Evolutionary conservation across 306 rosid genomes (phyloP).

Genomic region (Begonia masoniana): DNA sequence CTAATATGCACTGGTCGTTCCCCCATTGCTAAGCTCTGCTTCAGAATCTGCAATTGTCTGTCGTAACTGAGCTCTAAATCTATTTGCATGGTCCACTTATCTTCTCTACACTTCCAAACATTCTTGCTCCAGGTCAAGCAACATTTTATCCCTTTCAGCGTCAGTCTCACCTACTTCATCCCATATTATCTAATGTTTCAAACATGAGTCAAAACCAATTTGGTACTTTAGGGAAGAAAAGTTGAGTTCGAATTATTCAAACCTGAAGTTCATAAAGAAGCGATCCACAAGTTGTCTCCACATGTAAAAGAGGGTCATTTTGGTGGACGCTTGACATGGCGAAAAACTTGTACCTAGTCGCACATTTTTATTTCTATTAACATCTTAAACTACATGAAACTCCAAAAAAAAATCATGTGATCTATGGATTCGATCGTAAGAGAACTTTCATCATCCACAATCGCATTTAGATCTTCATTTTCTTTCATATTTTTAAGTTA

Average conservation of each 20-base stretch:
- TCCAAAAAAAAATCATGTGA: conserved; percentile 14
- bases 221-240: too few relatives aligned
- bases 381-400: conserved; percentile 10
- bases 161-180: conserved; percentile 88
- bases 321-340: conserved; percentile 42
- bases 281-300: conserved; percentile 65
- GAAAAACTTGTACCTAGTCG: not conserved
- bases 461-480: not conserved
- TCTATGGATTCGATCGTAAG: not conserved
- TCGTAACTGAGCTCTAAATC: conserved; percentile 79
- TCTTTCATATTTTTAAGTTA: too few relatives aligned
- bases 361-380: too few relatives aligned
- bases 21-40: conserved; percentile 80
- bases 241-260: not conserved
- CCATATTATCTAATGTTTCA: conserved; percentile 69
- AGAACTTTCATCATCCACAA: not conserved
- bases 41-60: conserved; percentile 93
- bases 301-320: conserved; percentile 45
- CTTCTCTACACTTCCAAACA: conserved; percentile 84
- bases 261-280: conserved; percentile 88
- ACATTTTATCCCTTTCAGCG: conserved; percentile 60
- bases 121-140: conserved; percentile 83
- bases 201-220: not conserved
- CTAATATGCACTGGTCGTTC: conserved; percentile 82
- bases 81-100: conserved; percentile 80